phyloP scores from a whole-genome alignment of 164 flowering plant species.

The Berberis vulgaris region DNA sequence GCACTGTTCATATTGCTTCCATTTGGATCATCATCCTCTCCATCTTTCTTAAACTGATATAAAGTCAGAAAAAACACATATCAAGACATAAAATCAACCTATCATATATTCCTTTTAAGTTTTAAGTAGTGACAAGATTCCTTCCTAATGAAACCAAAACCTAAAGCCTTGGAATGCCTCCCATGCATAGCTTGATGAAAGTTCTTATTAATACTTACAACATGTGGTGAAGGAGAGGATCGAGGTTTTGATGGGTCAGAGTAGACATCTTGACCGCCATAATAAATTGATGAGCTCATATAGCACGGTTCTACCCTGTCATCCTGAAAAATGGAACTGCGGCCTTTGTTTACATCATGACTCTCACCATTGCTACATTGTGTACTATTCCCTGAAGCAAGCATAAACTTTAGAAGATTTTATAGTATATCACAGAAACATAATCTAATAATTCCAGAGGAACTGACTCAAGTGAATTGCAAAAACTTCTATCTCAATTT shows the following conservation, averaged over 20 bases:
- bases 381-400: conserved; percentile 9
- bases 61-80: conserved; percentile 4
- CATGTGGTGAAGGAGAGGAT: conserved; percentile 25
- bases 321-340: conserved; percentile 26
- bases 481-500: too few relatives aligned
- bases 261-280: conserved; percentile 76
- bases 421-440: too few relatives aligned
- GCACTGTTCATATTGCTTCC: conserved; percentile 26
- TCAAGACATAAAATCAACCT: neutral
- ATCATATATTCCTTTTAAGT: neutral
- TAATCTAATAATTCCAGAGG: too few relatives aligned
- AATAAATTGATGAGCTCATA: conserved; percentile 72
- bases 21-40: conserved; percentile 43
- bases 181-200: too few relatives aligned
- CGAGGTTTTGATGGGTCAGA: conserved; percentile 28
- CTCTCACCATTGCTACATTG: conserved; percentile 15
- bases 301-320: conserved; percentile 45
- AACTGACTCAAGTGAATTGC: too few relatives aligned
- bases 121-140: neutral
- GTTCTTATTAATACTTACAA: conserved; percentile 30
- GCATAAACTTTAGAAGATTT: neutral
- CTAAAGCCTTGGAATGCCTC: too few relatives aligned
- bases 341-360: conserved; percentile 7
- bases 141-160: too few relatives aligned
- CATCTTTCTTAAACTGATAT: conserved; percentile 50